phyloP scores from a whole-genome alignment of 139 green algal genomes.

The Spirogloea muscicola region DNA sequence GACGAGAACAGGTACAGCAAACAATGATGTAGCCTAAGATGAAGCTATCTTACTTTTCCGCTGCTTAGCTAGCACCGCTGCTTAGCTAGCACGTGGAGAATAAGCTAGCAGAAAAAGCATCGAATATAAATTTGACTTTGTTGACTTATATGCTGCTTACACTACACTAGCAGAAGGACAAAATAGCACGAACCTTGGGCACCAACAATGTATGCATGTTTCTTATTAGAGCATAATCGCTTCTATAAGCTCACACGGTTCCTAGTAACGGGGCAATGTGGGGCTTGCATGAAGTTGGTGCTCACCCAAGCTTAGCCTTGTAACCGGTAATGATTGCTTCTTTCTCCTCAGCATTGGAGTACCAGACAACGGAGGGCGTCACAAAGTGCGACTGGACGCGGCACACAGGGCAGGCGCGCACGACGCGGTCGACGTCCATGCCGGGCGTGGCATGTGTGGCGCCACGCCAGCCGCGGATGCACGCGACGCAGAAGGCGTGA shows the following conservation, averaged over 20 bases:
- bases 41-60: not conserved
- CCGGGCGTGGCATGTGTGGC: not conserved
- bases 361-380: slow-evolving; percentile 37
- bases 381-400: slow-evolving; percentile 19
- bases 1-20: not conserved
- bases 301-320: slow-evolving; percentile 31
- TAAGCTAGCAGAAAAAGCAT: not conserved
- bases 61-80: not conserved
- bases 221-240: too few relatives aligned
- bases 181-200: too few relatives aligned
- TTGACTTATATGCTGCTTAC: not conserved
- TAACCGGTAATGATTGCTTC: slow-evolving; percentile 23
- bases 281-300: not conserved
- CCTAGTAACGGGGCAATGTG: not conserved
- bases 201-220: not conserved
- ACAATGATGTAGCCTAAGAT: too few relatives aligned
- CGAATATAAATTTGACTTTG: not conserved
- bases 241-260: too few relatives aligned
- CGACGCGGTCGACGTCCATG: slow-evolving; percentile 8
- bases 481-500: slow-evolving; percentile 49
- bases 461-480: slow-evolving; percentile 49
- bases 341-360: slow-evolving; percentile 19
- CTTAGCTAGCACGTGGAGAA: not conserved
- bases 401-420: slow-evolving; percentile 32
- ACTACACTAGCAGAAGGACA: not conserved